Conservation (phyloP, 176 grass and related monocot genomes). For the Olyra latifolia region DNA sequence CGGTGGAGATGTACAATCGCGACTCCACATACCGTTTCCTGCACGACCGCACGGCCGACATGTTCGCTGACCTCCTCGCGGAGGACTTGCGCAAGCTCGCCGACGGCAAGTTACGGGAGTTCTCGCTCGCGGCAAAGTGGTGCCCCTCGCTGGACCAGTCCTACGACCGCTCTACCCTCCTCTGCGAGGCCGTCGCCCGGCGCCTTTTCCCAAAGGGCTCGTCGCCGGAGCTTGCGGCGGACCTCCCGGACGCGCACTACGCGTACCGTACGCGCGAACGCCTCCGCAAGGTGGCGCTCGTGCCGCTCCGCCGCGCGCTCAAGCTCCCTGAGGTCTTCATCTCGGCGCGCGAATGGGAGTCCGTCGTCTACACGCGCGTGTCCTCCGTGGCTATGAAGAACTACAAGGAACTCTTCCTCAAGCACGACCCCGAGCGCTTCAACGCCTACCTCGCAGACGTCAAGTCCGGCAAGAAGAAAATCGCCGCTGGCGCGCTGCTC, state of each 20-base stretch:
- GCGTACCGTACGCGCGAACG: constrained; percentile 59
- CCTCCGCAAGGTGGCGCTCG: constrained; percentile 53
- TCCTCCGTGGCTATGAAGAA: constrained; percentile 77
- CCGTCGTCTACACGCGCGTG: constrained; percentile 62
- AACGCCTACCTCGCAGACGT: constrained; percentile 55
- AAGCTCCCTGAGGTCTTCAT: constrained; percentile 80
- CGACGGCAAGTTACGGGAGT: constrained; percentile 16
- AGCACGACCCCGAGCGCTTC: constrained; percentile 59
- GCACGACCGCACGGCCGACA: constrained; percentile 60
- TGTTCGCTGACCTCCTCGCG: constrained; percentile 54
- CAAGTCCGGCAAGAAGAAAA: constrained; percentile 45
- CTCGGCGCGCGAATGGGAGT: constrained; percentile 47
- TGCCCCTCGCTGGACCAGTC: constrained; percentile 69
- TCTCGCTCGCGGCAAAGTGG: constrained; percentile 78
- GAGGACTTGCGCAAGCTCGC: constrained; percentile 57
- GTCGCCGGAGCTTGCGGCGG: constrained; percentile 33
- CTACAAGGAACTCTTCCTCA: constrained; percentile 60
- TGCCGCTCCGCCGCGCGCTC: constrained; percentile 69
- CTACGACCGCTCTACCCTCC: constrained; percentile 75
- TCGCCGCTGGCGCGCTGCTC: constrained; percentile 67
- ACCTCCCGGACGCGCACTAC: constrained; percentile 59
- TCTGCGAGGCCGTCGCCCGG: constrained; percentile 78
- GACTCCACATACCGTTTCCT: constrained; percentile 62
- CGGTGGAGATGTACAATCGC: constrained; percentile 44
- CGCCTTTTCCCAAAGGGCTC: constrained; percentile 63